Conservation (phyloP, 2,329 filamentous ascomycete genomes). For the Fonsecaea multimorphosa region DNA sequence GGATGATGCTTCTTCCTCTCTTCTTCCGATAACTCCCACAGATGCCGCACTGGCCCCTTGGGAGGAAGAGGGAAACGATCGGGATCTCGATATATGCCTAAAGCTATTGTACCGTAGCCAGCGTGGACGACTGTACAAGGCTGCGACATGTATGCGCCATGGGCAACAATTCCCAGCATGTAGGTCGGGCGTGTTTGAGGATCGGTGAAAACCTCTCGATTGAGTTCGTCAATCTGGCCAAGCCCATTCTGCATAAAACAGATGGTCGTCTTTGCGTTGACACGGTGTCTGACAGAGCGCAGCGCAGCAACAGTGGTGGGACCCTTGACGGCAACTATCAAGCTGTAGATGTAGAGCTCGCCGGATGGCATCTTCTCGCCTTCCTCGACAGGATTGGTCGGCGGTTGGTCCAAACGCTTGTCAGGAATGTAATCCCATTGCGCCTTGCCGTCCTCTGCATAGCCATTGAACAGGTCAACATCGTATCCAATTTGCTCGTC, state of each 20-base stretch:
- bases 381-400: conserved; percentile 28
- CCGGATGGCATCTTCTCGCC: conserved; percentile 40
- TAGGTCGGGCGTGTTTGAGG: conserved; percentile 72
- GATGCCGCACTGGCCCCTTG: conserved; percentile 25
- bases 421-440: conserved; percentile 30
- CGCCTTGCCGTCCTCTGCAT: conserved; percentile 7
- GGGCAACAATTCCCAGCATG: conserved; percentile 71
- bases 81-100: conserved; percentile 58
- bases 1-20: conserved; percentile 35
- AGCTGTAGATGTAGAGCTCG: conserved; percentile 67
- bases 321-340: conserved; percentile 81
- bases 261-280: conserved; percentile 73
- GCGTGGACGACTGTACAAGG: conserved; percentile 63
- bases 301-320: conserved; percentile 70
- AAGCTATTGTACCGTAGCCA: conserved; percentile 63
- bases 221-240: conserved; percentile 80
- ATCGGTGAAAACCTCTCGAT: conserved; percentile 72
- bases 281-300: conserved; percentile 67
- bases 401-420: conserved; percentile 36
- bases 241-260: conserved; percentile 82
- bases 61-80: conserved; percentile 37
- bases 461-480: conserved; percentile 46
- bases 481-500: conserved; percentile 53
- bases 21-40: conserved; percentile 35
- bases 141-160: conserved; percentile 59